Base-by-base conservation (phyloP, 306 rosid species). In the Neltuma alba region DNA sequence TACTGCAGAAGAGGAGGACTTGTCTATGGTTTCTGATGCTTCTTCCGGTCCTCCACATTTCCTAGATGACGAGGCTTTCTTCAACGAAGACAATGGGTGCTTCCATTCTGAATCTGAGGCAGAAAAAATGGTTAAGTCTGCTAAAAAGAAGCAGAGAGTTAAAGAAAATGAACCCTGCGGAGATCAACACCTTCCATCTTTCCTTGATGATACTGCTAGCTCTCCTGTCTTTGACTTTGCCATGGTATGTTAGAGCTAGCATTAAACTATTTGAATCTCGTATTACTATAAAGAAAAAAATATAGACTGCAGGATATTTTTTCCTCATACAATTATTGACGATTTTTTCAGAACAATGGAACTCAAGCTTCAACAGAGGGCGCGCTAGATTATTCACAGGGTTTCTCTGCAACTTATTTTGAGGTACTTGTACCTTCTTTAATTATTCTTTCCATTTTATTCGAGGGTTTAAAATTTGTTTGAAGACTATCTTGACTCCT, bases 21-120 rank as follows among this genome's bases (percentile, higher is more conserved):
- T 89, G 74, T 95, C 99, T 15, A 95, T 95, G 98, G 87, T 95
- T 79, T 95, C 98, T 80, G 99, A 95, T 86, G 99, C 99, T 50
- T 95, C 99, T 86, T 95, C 99, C 80, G 98, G 98, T 27, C 98
- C 99, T 86, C 96, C 99, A 27, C 89, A 90, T 87, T 83, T 90
- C 68, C 83, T 81, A 44, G 90, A 91, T n/a, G 79, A 89, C 2
- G 80, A 85, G 33, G 74, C 81, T 65, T 79, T 48, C 84, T 79
- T 61, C 66, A 87, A 88, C 75, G 87, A 76, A 31, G 79, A 82
- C 10, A 72, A 76, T 76, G 91, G 70, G 4, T 76, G 77, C 74
- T 88, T 80, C 61, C 80, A 20, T 47, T 70, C 87, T 57, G 78
- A 84, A 27, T 82, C 93, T 23, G 87, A 76, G 45, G 70, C 85